phyloP scores from a whole-genome alignment of 768 basidiomycete species.

The Amanita rubescens region DNA sequence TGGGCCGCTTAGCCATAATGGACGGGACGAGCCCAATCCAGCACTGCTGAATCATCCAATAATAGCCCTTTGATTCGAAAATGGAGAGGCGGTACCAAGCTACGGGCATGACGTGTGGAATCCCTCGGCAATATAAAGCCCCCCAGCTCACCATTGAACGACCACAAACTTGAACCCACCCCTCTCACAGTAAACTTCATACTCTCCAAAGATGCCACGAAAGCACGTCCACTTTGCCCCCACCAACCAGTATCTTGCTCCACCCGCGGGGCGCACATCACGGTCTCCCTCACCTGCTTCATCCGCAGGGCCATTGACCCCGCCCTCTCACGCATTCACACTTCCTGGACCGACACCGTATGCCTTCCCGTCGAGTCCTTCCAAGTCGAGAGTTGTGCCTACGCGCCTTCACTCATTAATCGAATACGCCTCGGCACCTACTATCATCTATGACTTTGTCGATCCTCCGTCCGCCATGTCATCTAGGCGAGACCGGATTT shows the following conservation, averaged over 20 bases:
- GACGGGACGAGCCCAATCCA: neutral
- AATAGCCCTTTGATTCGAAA: neutral
- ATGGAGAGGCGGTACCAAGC: neutral
- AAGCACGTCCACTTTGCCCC: neutral
- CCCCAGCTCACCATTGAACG: neutral
- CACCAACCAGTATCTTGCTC: neutral
- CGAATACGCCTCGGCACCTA: conserved; percentile 14
- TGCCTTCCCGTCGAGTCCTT: neutral
- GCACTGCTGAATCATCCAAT: neutral
- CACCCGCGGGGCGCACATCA: neutral
- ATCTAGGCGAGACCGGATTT: conserved; percentile 16
- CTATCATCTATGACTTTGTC: conserved; percentile 23
- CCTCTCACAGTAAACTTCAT: neutral
- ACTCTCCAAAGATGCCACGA: neutral
- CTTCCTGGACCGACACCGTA: conserved; percentile 4
- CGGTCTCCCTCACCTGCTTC: conserved; percentile 1
- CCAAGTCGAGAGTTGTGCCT: neutral
- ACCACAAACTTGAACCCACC: neutral
- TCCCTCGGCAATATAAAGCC: neutral
- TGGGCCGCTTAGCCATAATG: neutral
- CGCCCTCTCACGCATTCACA: neutral
- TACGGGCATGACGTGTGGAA: neutral
- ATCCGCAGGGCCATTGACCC: neutral
- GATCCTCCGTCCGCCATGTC: conserved; percentile 21
- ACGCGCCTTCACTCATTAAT: conserved; percentile 21